These are phyloP conservation scores for Solanum pinnatisectum DNA, from an alignment of 257 asterid species.

Conservation along the genomic window DNA sequence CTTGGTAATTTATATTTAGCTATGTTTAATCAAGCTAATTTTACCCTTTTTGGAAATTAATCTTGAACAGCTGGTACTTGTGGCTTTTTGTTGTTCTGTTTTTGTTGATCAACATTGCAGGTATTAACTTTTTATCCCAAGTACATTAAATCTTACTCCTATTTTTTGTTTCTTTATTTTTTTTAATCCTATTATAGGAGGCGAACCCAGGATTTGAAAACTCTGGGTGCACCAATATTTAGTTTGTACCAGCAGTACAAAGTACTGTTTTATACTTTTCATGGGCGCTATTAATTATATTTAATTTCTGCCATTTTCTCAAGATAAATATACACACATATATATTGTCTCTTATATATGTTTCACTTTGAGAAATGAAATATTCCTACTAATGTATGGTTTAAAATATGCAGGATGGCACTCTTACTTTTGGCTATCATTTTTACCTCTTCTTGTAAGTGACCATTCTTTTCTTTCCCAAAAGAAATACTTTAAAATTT, in stretches of 20 bases:
- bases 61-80: constrained; percentile 67
- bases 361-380: not conserved
- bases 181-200: not conserved
- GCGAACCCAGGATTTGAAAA: no score
- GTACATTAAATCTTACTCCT: not conserved
- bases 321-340: no score
- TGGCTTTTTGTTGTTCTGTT: constrained; percentile 84
- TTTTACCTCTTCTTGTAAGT: constrained; percentile 71
- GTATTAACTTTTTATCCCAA: constrained; percentile 18
- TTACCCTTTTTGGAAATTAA: not conserved
- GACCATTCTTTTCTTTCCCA: not conserved
- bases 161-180: not conserved
- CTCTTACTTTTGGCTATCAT: constrained; percentile 81
- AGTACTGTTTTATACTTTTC: no score
- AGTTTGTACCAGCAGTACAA: no score
- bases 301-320: no score
- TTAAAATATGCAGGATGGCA: constrained; percentile 71
- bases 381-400: not conserved
- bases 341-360: not conserved
- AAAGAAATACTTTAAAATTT: not conserved
- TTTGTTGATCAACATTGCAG: constrained; percentile 70
- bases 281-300: no score
- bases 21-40: not conserved
- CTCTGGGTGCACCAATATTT: no score
- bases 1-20: not conserved